phyloP scores from a whole-genome alignment of 345 rosid genomes.

The Ailanthus altissimus region DNA sequence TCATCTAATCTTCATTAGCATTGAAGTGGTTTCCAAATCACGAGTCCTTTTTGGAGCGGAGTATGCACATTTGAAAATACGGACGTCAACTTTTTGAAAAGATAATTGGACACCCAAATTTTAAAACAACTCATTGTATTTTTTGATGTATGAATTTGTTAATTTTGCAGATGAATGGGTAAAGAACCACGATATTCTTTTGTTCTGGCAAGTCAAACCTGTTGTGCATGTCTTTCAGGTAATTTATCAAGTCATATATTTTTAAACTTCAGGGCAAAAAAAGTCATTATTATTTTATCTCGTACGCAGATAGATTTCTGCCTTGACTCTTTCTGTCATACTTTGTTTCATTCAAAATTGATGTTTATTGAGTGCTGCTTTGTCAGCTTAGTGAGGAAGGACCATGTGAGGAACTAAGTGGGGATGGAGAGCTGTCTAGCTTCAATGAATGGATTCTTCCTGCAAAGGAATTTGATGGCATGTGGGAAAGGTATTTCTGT shows the following conservation, averaged over 20 bases:
- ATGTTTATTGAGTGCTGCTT: slow-evolving; percentile 19
- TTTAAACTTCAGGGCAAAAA: neutral
- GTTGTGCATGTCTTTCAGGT: slow-evolving; percentile 96
- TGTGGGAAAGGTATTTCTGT: slow-evolving; percentile 93
- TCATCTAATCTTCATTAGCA: neutral
- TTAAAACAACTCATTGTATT: neutral
- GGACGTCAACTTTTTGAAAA: too few species aligned
- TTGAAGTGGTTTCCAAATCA: neutral
- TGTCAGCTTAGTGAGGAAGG: slow-evolving; percentile 92
- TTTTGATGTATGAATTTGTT: slow-evolving; percentile 25
- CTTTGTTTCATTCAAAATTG: neutral
- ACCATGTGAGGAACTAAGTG: slow-evolving; percentile 79
- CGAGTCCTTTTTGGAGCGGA: too few species aligned
- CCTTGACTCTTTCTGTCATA: neutral
- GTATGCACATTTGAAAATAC: too few species aligned
- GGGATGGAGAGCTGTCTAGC: slow-evolving; percentile 83
- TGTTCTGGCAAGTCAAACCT: slow-evolving; percentile 99
- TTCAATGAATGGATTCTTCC: slow-evolving; percentile 98
- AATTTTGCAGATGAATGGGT: slow-evolving; percentile 71
- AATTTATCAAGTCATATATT: slow-evolving; percentile 1
- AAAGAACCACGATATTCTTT: slow-evolving; percentile 69
- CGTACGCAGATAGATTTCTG: neutral
- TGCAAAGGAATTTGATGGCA: slow-evolving; percentile 94
- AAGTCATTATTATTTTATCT: neutral
- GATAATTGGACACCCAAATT: too few species aligned